Base-by-base conservation (phyloP, 176 grass and related monocot genomes). In the Avena eriantha region DNA sequence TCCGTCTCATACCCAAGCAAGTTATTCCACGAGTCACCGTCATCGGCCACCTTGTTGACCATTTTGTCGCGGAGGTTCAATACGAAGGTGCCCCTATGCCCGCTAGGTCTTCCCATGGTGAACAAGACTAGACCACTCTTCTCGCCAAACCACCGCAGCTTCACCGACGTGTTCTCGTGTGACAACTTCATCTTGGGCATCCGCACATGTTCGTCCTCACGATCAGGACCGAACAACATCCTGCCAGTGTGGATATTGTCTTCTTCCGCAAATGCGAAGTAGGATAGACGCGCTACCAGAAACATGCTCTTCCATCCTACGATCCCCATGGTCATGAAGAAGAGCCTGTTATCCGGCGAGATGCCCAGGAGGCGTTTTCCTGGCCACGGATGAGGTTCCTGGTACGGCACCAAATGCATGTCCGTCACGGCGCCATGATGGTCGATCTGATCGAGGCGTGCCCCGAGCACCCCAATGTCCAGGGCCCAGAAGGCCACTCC, bases 321-420 rank as follows among this genome's bases (percentile, higher is more conserved):
- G 22, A 82, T 0, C 49, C 47, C 80, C 0, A 71, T 15, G 48
- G 5, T 0, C 11, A 83, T 0, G 19, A 82, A 23, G 66, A 82
- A 82, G 31, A 82, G 80, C 17, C 79, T 82, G 31, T 18, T 49
- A 50, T 92, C 90, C 87, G 87, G 89, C 78, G 87, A 95, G 45
- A 92, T 82, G 8, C 89, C 91, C 33, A 92, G 79, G 18, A 95
- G 12, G 36, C 69, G 69, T 0, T 18, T 15, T 3, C 73, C 5
- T 5, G 10, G 82, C 15, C 69, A 60, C 22, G 4, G 0, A 13
- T 48, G 2, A 3, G 53, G 51, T 1, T 0, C 0, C 2, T 1
- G 43, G 36, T 83, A 84, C 18, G 69, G 82, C 36, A 84, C 22
- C 36, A 84, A 18, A 36, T 84, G 82, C 53, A 16, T 39, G n/a